Conservation (phyloP, 108 stramenopile genomes). For the Cyclotella kingstonii region DNA sequence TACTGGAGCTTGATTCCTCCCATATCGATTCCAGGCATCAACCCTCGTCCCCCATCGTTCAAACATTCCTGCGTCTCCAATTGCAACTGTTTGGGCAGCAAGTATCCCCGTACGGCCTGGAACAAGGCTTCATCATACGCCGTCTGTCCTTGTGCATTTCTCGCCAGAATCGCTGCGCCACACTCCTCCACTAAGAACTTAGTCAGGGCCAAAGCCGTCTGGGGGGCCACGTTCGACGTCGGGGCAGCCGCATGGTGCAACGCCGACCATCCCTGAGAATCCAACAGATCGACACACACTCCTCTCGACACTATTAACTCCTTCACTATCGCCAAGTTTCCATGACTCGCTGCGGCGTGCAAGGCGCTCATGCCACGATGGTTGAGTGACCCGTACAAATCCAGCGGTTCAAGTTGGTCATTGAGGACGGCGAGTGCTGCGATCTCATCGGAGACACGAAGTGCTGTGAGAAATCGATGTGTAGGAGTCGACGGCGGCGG, state of each 20-base stretch:
- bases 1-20: slow-evolving; percentile 65
- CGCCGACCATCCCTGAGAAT: slow-evolving; percentile 66
- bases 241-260: slow-evolving; percentile 70
- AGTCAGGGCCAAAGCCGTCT: slow-evolving; percentile 27
- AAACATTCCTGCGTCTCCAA: slow-evolving; percentile 70
- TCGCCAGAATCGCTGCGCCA: slow-evolving; percentile 49
- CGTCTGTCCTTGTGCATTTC: slow-evolving; percentile 65
- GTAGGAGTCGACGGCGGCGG: slow-evolving; percentile 66
- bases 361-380: slow-evolving; percentile 56
- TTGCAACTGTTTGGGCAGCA: slow-evolving; percentile 83
- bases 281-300: slow-evolving; percentile 43
- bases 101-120: slow-evolving; percentile 68
- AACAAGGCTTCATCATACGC: slow-evolving; percentile 79
- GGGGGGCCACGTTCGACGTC: slow-evolving; percentile 10
- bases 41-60: slow-evolving; percentile 75
- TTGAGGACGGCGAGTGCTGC: slow-evolving; percentile 29
- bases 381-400: slow-evolving; percentile 22
- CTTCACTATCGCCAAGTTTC: slow-evolving; percentile 31
- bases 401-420: slow-evolving; percentile 27
- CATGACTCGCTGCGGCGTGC: slow-evolving; percentile 63
- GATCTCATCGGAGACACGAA: slow-evolving; percentile 22
- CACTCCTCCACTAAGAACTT: slow-evolving; percentile 62
- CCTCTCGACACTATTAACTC: slow-evolving; percentile 52
- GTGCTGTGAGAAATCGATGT: slow-evolving; percentile 41
- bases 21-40: slow-evolving; percentile 81